Conservation (phyloP, 75 land plant genomes). For the Pseudotsuga menziesii region DNA sequence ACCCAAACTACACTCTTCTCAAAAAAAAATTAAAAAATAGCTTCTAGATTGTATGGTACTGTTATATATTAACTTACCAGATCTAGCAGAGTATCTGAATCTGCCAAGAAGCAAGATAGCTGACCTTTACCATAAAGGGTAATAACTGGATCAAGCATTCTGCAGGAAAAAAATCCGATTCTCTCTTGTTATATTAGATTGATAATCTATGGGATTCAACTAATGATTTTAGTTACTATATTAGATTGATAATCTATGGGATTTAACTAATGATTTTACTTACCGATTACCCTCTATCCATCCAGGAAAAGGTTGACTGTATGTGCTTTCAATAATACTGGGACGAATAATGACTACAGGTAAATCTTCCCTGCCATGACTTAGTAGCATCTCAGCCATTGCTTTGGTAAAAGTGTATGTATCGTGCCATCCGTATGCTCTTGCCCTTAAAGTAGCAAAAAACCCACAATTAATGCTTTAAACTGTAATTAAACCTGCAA, state of each 20-base stretch:
- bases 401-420: conserved; percentile 93
- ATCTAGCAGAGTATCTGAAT: conserved; percentile 81
- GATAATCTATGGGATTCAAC: too few relatives aligned
- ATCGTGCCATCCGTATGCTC: conserved; percentile 85
- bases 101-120: conserved; percentile 67
- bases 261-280: not conserved
- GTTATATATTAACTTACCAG: conserved; percentile 48
- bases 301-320: conserved; percentile 77
- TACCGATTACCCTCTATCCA: conserved; percentile 93
- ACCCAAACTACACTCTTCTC: too few relatives aligned
- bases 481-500: not conserved
- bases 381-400: conserved; percentile 76
- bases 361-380: conserved; percentile 41
- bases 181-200: not conserved
- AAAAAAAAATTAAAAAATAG: too few relatives aligned
- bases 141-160: conserved; percentile 94
- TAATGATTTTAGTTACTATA: too few relatives aligned
- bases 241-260: not conserved
- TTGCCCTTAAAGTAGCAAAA: conserved; percentile 43
- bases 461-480: too few relatives aligned
- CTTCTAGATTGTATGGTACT: too few relatives aligned
- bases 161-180: conserved; percentile 9
- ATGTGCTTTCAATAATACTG: conserved; percentile 88
- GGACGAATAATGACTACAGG: conserved; percentile 80
- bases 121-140: conserved; percentile 86